Evolutionary conservation across 148 eudicot species (phyloP).

Genomic region (Gaultheria prostrata): DNA sequence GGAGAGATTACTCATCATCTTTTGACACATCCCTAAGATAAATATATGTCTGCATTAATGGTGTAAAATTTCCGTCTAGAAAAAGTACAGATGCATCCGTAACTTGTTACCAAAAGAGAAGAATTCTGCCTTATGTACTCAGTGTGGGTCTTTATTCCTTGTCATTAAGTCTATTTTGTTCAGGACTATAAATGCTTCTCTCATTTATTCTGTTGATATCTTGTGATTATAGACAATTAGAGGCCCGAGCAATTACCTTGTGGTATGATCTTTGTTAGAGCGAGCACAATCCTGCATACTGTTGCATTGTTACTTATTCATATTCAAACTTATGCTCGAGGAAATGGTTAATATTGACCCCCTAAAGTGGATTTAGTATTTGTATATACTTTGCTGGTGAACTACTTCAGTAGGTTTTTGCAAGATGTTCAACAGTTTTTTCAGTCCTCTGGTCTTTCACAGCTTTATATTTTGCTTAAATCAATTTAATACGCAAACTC

Average conservation of each 20-base stretch:
- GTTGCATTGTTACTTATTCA: not conserved
- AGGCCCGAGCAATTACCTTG: not conserved
- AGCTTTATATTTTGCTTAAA: not conserved
- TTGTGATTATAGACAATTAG: not conserved
- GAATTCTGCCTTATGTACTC: not conserved
- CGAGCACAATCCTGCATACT: not conserved
- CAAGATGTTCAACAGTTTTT: not conserved
- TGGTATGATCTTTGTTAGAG: not conserved
- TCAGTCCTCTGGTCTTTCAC: conserved; percentile 2
- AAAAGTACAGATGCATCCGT: not conserved
- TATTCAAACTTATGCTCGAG: not conserved
- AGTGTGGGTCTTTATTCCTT: not conserved
- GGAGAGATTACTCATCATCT: not conserved
- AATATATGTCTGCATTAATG: not conserved
- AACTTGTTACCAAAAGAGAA: not conserved
- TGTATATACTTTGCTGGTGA: not conserved
- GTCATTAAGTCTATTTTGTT: not conserved
- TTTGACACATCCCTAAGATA: not conserved
- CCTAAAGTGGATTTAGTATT: not conserved
- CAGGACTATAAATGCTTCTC: not conserved
- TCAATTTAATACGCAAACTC: not conserved
- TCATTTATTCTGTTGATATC: not conserved
- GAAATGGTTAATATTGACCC: conserved; percentile 3
- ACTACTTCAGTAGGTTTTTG: not conserved
- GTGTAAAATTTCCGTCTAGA: not conserved